Base-by-base conservation (phyloP, 352 stramenopile genomes). In the Phytophthora brassicae region DNA sequence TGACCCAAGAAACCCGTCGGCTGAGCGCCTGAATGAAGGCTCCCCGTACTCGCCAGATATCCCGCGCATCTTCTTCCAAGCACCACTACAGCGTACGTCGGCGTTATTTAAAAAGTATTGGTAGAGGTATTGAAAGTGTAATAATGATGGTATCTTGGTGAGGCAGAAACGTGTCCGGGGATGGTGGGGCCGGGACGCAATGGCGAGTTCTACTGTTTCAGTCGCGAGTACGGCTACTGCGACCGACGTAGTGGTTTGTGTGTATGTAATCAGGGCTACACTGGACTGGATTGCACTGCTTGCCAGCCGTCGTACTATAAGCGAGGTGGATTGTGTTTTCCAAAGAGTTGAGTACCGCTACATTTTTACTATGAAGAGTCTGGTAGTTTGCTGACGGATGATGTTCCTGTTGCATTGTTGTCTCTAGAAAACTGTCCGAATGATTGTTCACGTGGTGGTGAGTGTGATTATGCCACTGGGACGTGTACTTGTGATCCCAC, bases 231-330 rank as follows among this genome's bases (percentile, higher is more conserved):
- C 65, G 95, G 96, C 22, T 98, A 97, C 68, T 99, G 96, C 68
- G 96, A 99, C 71, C 84, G 90, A 28, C 85, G 91, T 39, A 97
- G 70, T 29, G 94, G 96, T 0, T 82, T 93, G 1, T 99, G 96
- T 60, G 94, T 96, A 28, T 99, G 96, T 66, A 98, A 97, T 53
- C 70, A 89, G 36, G 96, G 96, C 2, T 98, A 98, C 73, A 87
- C 85, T 23, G 96, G 96, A 1, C 56, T 95, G 3, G 87, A 94
- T 46, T 99, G 95, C 64, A 88, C 81, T 3, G 48, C 70, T 19
- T 99, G 96, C 63, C 86, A 80, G 46, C 77, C 91, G 1, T 90
- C 89, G 13, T 94, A 97, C 70, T 97, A 94, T 70, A 68, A 77
- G 20, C 60, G 81, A 39, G 92, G 92, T 20, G 72, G 67, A 9